A percentile compares a stretch with the other conserved stretches of the same genome.
phyloP scores from a whole-genome alignment of 108 stramenopile species.

The Nannochloropsis salina region DNA sequence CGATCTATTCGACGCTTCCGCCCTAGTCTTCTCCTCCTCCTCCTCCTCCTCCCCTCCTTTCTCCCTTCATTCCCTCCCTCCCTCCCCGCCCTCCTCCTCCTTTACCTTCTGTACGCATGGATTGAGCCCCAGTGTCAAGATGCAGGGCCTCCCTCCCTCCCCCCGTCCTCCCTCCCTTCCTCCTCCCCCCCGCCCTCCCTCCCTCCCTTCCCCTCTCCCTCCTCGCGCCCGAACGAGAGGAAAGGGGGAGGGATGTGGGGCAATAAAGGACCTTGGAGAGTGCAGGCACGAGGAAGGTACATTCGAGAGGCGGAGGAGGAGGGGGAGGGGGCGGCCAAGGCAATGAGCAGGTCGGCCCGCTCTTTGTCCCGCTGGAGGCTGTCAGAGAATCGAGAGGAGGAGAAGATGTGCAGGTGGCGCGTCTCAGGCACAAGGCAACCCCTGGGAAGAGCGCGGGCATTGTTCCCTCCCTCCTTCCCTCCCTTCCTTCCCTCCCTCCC shows the following conservation, averaged over 20 bases:
- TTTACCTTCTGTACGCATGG: conserved; percentile 11
- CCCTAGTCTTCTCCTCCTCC: background rate
- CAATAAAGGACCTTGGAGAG: background rate
- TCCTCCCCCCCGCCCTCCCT: too few species aligned
- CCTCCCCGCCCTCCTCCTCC: background rate
- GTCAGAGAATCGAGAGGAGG: too few species aligned
- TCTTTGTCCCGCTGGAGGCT: too few species aligned
- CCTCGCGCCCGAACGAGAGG: too few species aligned
- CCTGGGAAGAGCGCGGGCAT: too few species aligned
- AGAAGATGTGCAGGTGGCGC: too few species aligned
- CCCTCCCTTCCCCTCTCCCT: too few species aligned
- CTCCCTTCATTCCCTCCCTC: too few species aligned
- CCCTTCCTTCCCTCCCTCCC: background rate
- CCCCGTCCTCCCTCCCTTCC: background rate
- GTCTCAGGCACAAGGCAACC: too few species aligned
- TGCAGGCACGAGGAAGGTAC: background rate
- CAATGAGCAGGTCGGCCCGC: background rate
- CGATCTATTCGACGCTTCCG: background rate
- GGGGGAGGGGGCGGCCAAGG: background rate
- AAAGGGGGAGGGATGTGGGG: background rate
- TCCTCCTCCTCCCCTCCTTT: too few species aligned
- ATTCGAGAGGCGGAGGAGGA: background rate
- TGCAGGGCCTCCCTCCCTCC: background rate
- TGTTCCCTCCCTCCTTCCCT: too few species aligned
- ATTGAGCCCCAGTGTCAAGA: background rate